phyloP scores from a whole-genome alignment of 2,329 filamentous ascomycete species.

The Aspergillus ochraceus region DNA sequence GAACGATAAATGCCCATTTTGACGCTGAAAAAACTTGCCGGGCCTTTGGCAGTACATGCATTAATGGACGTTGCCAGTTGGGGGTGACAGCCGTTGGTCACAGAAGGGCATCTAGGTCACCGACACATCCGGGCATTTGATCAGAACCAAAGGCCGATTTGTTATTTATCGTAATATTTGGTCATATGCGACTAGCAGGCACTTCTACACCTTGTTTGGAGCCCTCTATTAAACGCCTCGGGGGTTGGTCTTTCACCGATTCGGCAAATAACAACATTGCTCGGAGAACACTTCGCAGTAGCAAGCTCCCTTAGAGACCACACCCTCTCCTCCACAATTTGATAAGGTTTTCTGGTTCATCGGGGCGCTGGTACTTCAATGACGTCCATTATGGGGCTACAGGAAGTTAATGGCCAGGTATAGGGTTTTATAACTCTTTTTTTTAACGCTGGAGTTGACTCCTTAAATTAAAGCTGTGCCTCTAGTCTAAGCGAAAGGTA shows the following conservation, averaged over 20 bases:
- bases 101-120: neutral
- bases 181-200: neutral
- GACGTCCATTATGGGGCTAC: too few species aligned
- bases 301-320: neutral
- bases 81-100: neutral
- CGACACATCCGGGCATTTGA: neutral
- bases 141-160: neutral
- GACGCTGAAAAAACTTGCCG: neutral
- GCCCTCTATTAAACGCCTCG: neutral
- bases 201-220: neutral
- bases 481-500: too few species aligned
- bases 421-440: neutral
- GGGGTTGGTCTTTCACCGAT: neutral
- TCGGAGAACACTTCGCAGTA: neutral
- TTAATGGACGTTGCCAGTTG: constrained; percentile 1
- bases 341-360: too few species aligned
- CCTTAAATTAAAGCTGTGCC: too few species aligned
- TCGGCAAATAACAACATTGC: neutral
- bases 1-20: neutral
- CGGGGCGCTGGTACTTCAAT: too few species aligned
- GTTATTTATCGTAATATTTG: neutral
- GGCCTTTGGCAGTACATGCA: constrained; percentile 1
- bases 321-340: too few species aligned
- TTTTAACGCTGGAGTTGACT: too few species aligned
- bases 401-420: neutral